Conservation (phyloP, 2,329 filamentous ascomycete genomes). For the Fusarium camptoceras region DNA sequence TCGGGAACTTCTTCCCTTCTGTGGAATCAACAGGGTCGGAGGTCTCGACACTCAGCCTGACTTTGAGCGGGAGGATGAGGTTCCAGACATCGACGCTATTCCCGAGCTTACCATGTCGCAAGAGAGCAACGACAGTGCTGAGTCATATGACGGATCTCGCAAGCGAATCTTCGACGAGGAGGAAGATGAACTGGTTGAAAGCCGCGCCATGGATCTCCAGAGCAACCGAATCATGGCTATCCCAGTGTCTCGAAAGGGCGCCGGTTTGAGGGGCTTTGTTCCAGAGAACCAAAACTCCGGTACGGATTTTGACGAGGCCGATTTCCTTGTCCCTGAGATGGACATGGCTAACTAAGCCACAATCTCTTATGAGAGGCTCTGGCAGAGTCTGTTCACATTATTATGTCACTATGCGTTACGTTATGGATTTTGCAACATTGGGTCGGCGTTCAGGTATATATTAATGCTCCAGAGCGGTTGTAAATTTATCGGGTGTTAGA, state of each 20-base stretch:
- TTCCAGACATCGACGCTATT: conserved; percentile 55
- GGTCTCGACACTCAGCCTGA: conserved; percentile 72
- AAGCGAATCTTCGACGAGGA: conserved; percentile 64
- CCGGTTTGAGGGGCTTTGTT: conserved; percentile 42
- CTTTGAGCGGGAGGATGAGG: conserved; percentile 45
- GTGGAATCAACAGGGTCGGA: conserved; percentile 81
- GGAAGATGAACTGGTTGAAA: conserved; percentile 53
- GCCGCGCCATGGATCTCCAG: conserved; percentile 54
- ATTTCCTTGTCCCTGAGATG: conserved; percentile 69
- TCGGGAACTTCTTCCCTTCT: conserved; percentile 81
- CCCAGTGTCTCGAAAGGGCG: conserved; percentile 54
- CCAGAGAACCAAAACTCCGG: conserved; percentile 62
- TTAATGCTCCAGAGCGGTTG: conserved; percentile 37
- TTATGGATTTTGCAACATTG: conserved; percentile 28
- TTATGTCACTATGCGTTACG: conserved; percentile 26
- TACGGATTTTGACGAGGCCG: conserved; percentile 76
- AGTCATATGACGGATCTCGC: conserved; percentile 49
- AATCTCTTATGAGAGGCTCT: background rate
- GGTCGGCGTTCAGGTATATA: conserved; percentile 41
- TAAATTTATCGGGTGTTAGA: conserved; percentile 26
- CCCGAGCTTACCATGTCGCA: conserved; percentile 67
- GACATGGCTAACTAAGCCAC: conserved; percentile 40
- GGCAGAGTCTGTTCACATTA: conserved; percentile 1
- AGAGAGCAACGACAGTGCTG: conserved; percentile 64
- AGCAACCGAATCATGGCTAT: conserved; percentile 62